Base-by-base conservation (phyloP, 192 early-diverging fungal genomes). In the Rhizophagus clarus region DNA sequence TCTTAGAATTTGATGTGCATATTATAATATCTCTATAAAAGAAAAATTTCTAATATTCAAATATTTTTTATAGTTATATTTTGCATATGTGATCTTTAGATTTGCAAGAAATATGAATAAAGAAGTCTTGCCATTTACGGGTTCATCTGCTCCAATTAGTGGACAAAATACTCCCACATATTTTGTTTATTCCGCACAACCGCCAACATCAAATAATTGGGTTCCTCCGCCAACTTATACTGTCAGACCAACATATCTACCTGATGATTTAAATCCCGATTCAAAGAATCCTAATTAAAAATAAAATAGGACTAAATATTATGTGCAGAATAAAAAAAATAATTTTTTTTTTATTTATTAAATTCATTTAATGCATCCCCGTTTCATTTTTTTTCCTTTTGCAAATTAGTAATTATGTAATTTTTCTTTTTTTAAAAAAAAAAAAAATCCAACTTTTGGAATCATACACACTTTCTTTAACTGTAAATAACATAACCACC, bases 181-280 rank as follows among this genome's bases (percentile, higher is more conserved):
- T 70, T 14, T 40, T 15, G 68, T 70, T 34, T 70, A 70, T 42
- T 15, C 29, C 20, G 40, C 15, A 7, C 31, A n/a, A n/a, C 68
- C 68, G 42, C 68, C 68, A 70, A 70, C 68, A n/a, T 31, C 68
- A n/a, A 31, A 40, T 40, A 28, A 42, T 70, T 70, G 68, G 68
- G 17, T 40, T 40, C 68, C 68, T n/a, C 68, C 68, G 0, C 68
- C 68, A 42, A 70, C 68, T 40, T 70, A 70, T 37, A 70, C 68
- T 22, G 37, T 70, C 14, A 70, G 4, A 70, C 0, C 68, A 70
- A 24, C 17, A 56, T 2, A 56, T 56, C 2, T 56, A 20, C 49
- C 49, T 20, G 49, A 20, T 1, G 49, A 56, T 5, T 56, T 15
- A 3, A 56, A 20, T 20, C 17, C 49, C 17, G 49, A 56, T 56